Conservation (phyloP, 2,329 filamentous ascomycete species). For the Aspergillus proliferans region DNA sequence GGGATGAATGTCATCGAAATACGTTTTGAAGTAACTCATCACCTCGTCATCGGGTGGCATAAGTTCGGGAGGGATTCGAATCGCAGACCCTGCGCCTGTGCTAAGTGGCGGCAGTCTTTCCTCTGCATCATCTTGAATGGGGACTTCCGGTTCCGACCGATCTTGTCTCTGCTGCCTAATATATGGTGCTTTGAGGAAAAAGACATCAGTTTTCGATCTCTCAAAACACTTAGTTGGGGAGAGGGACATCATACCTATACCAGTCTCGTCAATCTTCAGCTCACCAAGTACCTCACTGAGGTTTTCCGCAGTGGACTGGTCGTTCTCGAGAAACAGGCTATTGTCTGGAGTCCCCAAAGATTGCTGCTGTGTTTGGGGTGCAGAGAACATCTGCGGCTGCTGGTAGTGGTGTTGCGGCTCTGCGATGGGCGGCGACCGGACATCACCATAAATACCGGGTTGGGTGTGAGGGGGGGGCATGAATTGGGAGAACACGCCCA, state of each 20-base stretch:
- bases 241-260: conserved; percentile 60
- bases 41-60: conserved; percentile 85
- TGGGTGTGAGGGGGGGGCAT: conserved; percentile 22
- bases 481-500: conserved; percentile 38
- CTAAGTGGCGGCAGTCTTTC: conserved; percentile 62
- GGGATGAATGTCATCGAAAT: conserved; percentile 83
- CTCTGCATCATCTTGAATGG: conserved; percentile 62
- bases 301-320: conserved; percentile 63
- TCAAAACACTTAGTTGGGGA: conserved; percentile 2
- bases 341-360: conserved; percentile 30
- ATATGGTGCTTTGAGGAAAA: conserved; percentile 62
- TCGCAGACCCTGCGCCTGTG: conserved; percentile 64
- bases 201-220: not conserved
- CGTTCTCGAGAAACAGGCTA: conserved; percentile 52
- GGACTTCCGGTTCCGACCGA: conserved; percentile 48
- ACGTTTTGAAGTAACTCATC: conserved; percentile 80
- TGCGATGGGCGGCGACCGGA: conserved; percentile 26
- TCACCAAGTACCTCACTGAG: conserved; percentile 77
- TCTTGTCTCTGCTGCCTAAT: conserved; percentile 59
- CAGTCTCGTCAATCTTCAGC: conserved; percentile 78
- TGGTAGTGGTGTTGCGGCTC: conserved; percentile 24
- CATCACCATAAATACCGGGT: conserved; percentile 24
- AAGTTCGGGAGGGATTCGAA: conserved; percentile 83
- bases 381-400: conserved; percentile 22
- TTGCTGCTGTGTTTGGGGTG: conserved; percentile 15